A percentile compares a stretch with the other conserved stretches of the same genome.
phyloP scores from a whole-genome alignment of 495 filamentous ascomycete genomes.

The Eremomyces bilateralis region DNA sequence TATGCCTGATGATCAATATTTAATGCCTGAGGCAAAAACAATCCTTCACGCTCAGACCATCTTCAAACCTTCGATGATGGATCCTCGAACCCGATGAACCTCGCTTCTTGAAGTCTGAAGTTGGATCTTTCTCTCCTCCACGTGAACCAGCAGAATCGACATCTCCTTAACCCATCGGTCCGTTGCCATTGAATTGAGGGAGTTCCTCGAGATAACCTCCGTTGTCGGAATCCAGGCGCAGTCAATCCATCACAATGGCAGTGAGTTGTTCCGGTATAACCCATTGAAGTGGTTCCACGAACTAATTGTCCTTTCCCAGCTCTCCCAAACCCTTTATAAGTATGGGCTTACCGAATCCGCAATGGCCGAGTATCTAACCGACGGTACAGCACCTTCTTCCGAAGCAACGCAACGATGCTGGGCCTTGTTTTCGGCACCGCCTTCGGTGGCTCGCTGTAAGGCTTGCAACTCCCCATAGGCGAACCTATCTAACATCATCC shows the following conservation, averaged over 20 bases:
- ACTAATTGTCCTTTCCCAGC: conserved; percentile 17
- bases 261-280: too few species aligned
- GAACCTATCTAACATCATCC: neutral
- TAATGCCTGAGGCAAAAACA: too few species aligned
- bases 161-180: neutral
- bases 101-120: neutral
- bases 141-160: conserved; percentile 1
- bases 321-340: conserved; percentile 55
- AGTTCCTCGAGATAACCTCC: too few species aligned
- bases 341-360: conserved; percentile 25
- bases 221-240: too few species aligned
- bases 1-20: too few species aligned
- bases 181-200: neutral
- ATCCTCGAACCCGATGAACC: conserved; percentile 10
- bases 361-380: conserved; percentile 11
- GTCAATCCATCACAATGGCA: too few species aligned
- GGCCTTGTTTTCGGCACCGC: conserved; percentile 65
- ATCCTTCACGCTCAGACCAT: too few species aligned
- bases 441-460: conserved; percentile 81
- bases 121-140: neutral
- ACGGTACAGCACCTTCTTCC: conserved; percentile 51
- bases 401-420: conserved; percentile 68
- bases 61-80: conserved; percentile 13
- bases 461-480: neutral
- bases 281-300: too few species aligned